Base-by-base conservation (phyloP, 129 eudicot species). In the Tagetes erecta region DNA sequence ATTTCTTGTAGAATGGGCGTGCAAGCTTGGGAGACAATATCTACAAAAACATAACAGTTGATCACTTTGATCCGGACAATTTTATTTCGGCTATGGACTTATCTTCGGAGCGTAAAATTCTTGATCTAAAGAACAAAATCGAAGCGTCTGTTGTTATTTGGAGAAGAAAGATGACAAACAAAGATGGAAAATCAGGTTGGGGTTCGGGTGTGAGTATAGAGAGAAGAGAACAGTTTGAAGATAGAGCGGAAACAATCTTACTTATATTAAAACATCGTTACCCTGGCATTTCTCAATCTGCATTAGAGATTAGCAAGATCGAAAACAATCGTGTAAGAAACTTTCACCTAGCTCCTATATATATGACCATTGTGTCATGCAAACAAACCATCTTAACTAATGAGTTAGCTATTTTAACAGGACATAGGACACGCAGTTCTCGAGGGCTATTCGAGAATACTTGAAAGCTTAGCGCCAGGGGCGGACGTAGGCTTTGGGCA, bases 71-170 rank as follows among this genome's bases (percentile, higher is more conserved):
- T 73, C 90, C 97, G 0, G 92, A 88, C 69, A 14, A 75, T 33
- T 88, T 95, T 53, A 87, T 95, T 42, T 71, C 85, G 4, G 67
- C 77, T 13, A 81, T 88, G 85, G 96, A 95, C 69, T 80, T 95
- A 47, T 83, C 96, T 33, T 88, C 97, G 2, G 99, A 95, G 74
- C 97, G 85, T 60, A 95, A 95, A 47, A 91, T 95, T 47, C 72
- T 88, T 30, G 99, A 95, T 67, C 90, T 95, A 47, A 91, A 91
- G 82, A 95, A 91, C 39, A 87, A 84, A 74, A 88, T 91, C 8
- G 99, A 95, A 84, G 99, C 99, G 3, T 95, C 99, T 1, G 82
- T 88, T n/a, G 91, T 88, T 69, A 95, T 95, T 38, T 95, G 99
- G 99, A 91, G 84, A 83, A 80, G 96, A 68, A 95, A 95, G 77